Percentiles rank a stretch among this genome's conserved stretches.
phyloP scores from a whole-genome alignment of 2,329 filamentous ascomycete species.

The Fonsecaea monophora region DNA sequence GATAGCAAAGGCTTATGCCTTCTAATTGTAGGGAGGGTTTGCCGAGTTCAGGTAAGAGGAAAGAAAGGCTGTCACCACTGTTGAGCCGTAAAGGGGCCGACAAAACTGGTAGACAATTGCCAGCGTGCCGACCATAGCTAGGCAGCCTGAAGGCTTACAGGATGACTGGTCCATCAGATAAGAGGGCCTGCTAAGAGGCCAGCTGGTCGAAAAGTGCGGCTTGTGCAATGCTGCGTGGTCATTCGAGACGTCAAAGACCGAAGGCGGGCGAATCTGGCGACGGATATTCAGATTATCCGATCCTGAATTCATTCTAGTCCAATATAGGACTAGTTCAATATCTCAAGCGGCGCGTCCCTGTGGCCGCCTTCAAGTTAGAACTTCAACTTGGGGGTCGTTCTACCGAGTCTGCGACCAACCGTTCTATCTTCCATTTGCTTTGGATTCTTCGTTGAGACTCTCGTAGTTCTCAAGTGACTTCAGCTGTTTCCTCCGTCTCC shows the following conservation, averaged over 20 bases:
- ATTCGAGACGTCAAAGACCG: conserved; percentile 1
- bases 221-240: neutral
- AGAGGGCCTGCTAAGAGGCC: neutral
- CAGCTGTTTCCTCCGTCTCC: neutral
- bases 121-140: neutral
- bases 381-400: neutral
- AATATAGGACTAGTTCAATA: conserved; percentile 18
- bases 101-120: neutral
- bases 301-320: neutral
- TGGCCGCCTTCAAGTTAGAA: conserved; percentile 23
- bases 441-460: neutral
- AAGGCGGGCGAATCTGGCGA: neutral
- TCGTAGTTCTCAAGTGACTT: neutral
- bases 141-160: neutral
- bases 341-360: conserved; percentile 20
- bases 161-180: neutral
- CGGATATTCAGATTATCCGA: conserved; percentile 3
- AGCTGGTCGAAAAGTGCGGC: neutral
- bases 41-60: neutral
- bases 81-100: neutral
- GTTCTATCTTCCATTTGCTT: neutral
- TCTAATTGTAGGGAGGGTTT: neutral
- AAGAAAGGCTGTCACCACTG: neutral
- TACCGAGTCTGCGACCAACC: neutral
- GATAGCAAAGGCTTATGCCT: neutral